These are phyloP conservation scores for Pseudonectria foliicola DNA, from an alignment of 2,329 filamentous ascomycete genomes.

Conservation along the genomic window DNA sequence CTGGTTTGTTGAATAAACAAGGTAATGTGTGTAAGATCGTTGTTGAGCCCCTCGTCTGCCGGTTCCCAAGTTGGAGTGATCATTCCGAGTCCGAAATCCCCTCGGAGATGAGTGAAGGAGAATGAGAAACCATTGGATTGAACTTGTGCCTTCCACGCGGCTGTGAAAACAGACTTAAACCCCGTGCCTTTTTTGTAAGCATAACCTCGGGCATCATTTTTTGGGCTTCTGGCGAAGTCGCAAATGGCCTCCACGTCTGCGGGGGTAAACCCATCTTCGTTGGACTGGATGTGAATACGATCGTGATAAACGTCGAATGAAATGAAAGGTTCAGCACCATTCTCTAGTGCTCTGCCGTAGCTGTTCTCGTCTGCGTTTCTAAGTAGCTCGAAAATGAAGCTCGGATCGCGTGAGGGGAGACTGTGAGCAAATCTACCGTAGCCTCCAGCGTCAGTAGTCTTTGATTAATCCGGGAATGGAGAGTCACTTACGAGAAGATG, in stretches of 20 bases:
- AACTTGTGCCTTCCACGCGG: conserved; percentile 36
- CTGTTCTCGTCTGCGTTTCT: conserved; percentile 49
- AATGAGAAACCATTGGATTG: conserved; percentile 38
- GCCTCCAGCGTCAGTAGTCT: background rate
- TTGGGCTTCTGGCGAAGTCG: conserved; percentile 38
- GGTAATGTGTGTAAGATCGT: conserved; percentile 29
- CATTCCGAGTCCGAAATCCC: conserved; percentile 44
- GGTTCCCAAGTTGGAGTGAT: conserved; percentile 37
- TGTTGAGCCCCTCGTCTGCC: conserved; percentile 5
- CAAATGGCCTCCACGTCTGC: conserved; percentile 40
- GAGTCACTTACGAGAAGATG: conserved; percentile 13
- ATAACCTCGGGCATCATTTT: conserved; percentile 32
- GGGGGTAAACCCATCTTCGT: conserved; percentile 39
- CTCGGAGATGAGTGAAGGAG: conserved; percentile 31
- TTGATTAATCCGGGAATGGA: background rate
- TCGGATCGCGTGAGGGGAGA: conserved; percentile 34
- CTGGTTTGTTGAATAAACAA: conserved; percentile 27
- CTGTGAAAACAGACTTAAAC: conserved; percentile 45
- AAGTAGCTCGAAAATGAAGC: conserved; percentile 46
- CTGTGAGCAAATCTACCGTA: conserved; percentile 32
- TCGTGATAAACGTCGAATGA: conserved; percentile 29
- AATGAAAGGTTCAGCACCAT: conserved; percentile 21
- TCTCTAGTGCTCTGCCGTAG: conserved; percentile 23
- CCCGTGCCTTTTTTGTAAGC: conserved; percentile 47
- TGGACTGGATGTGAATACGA: conserved; percentile 40